These are phyloP conservation scores for Pythium myriotylum DNA, from an alignment of 352 stramenopile genomes.

Conservation along the genomic window DNA sequence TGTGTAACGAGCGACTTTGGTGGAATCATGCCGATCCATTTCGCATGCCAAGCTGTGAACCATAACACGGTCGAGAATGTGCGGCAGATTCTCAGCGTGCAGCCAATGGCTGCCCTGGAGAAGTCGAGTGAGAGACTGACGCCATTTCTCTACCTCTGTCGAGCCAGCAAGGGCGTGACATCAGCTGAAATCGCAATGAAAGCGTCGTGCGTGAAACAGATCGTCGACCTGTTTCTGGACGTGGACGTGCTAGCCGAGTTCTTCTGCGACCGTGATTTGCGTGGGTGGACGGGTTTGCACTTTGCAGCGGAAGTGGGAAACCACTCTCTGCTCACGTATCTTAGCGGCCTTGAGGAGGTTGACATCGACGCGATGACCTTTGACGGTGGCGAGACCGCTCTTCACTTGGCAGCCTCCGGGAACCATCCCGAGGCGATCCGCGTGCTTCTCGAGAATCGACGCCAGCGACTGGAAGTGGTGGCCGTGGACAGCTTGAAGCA, in stretches of 20 bases:
- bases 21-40: constrained; percentile 61
- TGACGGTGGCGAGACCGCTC: constrained; percentile 46
- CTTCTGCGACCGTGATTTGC: constrained; percentile 37
- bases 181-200: constrained; percentile 12
- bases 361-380: constrained; percentile 44
- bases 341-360: constrained; percentile 38
- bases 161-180: constrained; percentile 8
- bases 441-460: constrained; percentile 34
- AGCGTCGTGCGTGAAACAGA: constrained; percentile 29
- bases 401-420: constrained; percentile 55
- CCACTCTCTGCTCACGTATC: constrained; percentile 43
- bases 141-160: constrained; percentile 60
- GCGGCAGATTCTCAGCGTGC: constrained; percentile 42
- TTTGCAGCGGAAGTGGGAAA: constrained; percentile 53
- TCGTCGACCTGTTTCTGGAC: constrained; percentile 57
- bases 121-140: constrained; percentile 35
- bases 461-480: constrained; percentile 36
- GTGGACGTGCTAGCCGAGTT: constrained; percentile 63
- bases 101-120: constrained; percentile 41
- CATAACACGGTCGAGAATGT: constrained; percentile 47
- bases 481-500: constrained; percentile 47
- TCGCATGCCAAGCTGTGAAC: constrained; percentile 59
- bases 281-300: constrained; percentile 57
- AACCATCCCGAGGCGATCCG: constrained; percentile 40
- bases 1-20: constrained; percentile 48